Percentiles rank a stretch among this genome's conserved stretches.
phyloP scores from a whole-genome alignment of 805 yeast species.

The Kockiozyma suomiensis region DNA sequence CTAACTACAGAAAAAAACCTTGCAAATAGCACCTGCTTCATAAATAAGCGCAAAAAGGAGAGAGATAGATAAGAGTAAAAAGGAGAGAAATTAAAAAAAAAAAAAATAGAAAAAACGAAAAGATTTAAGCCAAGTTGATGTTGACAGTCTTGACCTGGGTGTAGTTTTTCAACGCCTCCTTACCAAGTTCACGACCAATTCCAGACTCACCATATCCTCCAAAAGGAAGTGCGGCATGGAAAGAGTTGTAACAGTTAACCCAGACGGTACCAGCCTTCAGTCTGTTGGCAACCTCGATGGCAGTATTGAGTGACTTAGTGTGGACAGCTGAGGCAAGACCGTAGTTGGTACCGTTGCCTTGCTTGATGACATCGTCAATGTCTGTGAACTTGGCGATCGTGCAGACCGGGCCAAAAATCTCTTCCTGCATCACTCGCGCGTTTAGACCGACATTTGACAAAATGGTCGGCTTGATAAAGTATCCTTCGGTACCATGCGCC shows the following conservation, averaged over 20 bases:
- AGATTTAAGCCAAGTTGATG: conserved; percentile 54
- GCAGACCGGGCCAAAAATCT: conserved; percentile 94
- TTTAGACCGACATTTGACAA: conserved; percentile 77
- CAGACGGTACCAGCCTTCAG: conserved; percentile 88
- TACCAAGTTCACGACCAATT: conserved; percentile 79
- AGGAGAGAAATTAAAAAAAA: neutral
- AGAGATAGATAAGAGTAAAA: neutral
- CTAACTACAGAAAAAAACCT: neutral
- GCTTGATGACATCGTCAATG: conserved; percentile 74
- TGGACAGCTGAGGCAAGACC: conserved; percentile 94
- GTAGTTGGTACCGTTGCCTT: conserved; percentile 79
- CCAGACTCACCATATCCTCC: conserved; percentile 84
- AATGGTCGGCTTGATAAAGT: conserved; percentile 67
- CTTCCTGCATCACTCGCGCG: conserved; percentile 79
- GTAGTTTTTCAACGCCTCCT: conserved; percentile 68
- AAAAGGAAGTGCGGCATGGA: conserved; percentile 68
- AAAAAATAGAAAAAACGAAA: neutral
- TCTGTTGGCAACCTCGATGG: conserved; percentile 71
- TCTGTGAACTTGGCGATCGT: conserved; percentile 78
- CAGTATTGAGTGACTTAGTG: conserved; percentile 72
- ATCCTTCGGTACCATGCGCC: conserved; percentile 63
- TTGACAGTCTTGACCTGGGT: conserved; percentile 78
- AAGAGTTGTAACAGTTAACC: conserved; percentile 86
- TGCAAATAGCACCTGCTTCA: neutral
- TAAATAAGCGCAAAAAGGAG: neutral